Percentiles rank a stretch among this genome's conserved stretches.
Evolutionary conservation across 2,329 filamentous ascomycete genomes (phyloP).

Genomic region (Albifimbria verrucaria): DNA sequence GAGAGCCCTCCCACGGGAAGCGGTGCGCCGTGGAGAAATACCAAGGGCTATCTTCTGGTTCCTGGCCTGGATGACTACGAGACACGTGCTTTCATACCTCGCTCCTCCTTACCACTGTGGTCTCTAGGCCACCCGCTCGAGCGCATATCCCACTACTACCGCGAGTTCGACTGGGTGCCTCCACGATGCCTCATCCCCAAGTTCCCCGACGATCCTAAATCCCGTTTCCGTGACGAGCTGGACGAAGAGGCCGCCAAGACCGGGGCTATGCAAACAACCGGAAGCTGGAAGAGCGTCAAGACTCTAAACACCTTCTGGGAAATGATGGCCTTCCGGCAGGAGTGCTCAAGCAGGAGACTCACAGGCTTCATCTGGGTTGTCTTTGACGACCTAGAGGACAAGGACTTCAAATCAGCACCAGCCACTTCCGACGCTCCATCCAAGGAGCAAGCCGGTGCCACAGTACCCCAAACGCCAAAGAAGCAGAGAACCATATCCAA

Average conservation of each 20-base stretch:
- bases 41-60: slow-evolving; percentile 80
- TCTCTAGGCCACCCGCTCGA: slow-evolving; percentile 71
- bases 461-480: slow-evolving; percentile 28
- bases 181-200: slow-evolving; percentile 82
- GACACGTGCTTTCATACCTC: slow-evolving; percentile 73
- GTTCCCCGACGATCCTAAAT: slow-evolving; percentile 94
- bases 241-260: slow-evolving; percentile 74
- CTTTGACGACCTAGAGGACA: slow-evolving; percentile 55
- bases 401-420: slow-evolving; percentile 7
- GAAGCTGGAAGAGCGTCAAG: slow-evolving; percentile 79
- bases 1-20: slow-evolving; percentile 35
- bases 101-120: slow-evolving; percentile 52
- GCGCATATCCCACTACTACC: slow-evolving; percentile 58
- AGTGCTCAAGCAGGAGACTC: slow-evolving; percentile 87
- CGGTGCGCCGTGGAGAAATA: slow-evolving; percentile 35
- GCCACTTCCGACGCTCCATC: slow-evolving; percentile 27
- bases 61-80: slow-evolving; percentile 84
- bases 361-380: slow-evolving; percentile 96
- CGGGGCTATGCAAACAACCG: slow-evolving; percentile 50
- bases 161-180: slow-evolving; percentile 59
- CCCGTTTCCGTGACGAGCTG: slow-evolving; percentile 81
- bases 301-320: slow-evolving; percentile 96
- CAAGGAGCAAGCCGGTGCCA: slow-evolving; percentile 12
- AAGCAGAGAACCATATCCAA: slow-evolving; percentile 18
- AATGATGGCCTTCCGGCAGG: slow-evolving; percentile 94